These are phyloP conservation scores for Suillus americanus DNA, from an alignment of 768 basidiomycete genomes.

Conservation along the genomic window DNA sequence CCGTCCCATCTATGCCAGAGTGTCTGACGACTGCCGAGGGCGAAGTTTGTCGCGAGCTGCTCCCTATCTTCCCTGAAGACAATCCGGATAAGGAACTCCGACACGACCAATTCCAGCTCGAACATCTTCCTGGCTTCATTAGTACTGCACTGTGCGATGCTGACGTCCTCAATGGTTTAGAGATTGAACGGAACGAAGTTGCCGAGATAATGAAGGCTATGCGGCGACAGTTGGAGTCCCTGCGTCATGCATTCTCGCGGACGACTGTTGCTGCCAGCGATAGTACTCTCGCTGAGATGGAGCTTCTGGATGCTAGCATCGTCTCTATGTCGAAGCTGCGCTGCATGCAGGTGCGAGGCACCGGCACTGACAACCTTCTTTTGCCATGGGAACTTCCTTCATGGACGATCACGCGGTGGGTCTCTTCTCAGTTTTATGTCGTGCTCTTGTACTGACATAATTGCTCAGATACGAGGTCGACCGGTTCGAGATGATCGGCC, in stretches of 20 bases:
- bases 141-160: background rate
- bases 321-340: conserved; percentile 69
- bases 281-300: conserved; percentile 38
- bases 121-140: background rate
- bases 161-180: background rate
- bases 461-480: conserved; percentile 67
- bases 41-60: background rate
- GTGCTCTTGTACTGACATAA: background rate
- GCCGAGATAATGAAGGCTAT: background rate
- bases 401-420: conserved; percentile 75
- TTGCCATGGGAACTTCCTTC: conserved; percentile 45
- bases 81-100: background rate
- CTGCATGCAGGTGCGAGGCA: conserved; percentile 14
- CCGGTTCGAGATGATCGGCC: conserved; percentile 64
- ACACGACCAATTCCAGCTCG: conserved; percentile 1
- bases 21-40: background rate
- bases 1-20: background rate
- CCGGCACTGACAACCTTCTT: background rate
- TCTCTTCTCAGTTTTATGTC: background rate
- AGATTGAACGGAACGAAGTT: background rate
- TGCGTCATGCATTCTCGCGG: background rate
- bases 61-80: background rate
- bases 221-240: background rate
- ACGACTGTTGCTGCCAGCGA: background rate
- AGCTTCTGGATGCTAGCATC: conserved; percentile 72